Conservation (phyloP, 2,329 filamentous ascomycete species). For the Xylaria sp. region DNA sequence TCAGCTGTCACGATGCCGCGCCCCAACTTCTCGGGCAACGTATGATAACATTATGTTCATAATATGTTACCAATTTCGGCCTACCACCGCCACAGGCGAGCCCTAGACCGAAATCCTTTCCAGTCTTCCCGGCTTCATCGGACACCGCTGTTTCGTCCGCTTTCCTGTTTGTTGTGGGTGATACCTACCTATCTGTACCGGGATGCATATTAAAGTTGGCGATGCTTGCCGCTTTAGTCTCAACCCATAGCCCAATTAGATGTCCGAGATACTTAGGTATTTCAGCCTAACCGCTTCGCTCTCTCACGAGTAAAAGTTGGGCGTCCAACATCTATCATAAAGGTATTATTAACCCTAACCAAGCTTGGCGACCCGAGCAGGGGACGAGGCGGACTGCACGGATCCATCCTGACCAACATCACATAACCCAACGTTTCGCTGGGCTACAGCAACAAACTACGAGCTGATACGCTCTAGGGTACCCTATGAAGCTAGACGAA, state of each 20-base stretch:
- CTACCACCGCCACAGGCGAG: neutral
- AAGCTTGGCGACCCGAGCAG: too few species aligned
- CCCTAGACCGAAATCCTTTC: neutral
- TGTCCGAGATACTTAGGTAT: neutral
- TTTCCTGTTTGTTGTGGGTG: too few species aligned
- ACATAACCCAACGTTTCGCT: too few species aligned
- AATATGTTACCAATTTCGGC: neutral
- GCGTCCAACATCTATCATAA: neutral
- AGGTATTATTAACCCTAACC: too few species aligned
- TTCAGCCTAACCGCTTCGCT: neutral
- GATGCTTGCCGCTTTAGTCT: neutral
- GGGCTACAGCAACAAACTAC: neutral
- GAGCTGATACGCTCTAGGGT: neutral
- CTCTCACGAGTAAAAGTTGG: neutral
- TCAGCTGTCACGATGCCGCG: neutral
- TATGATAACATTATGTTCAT: neutral
- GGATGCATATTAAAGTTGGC: neutral
- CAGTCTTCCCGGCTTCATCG: neutral
- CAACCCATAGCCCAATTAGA: neutral
- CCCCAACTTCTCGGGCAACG: neutral
- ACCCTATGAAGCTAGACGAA: neutral
- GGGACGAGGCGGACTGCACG: too few species aligned
- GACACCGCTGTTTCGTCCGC: neutral
- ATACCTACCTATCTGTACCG: neutral
- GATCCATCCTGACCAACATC: too few species aligned